Evolutionary conservation across 2,329 filamentous ascomycete species (phyloP).

Genomic region (Calonectria montana): DNA sequence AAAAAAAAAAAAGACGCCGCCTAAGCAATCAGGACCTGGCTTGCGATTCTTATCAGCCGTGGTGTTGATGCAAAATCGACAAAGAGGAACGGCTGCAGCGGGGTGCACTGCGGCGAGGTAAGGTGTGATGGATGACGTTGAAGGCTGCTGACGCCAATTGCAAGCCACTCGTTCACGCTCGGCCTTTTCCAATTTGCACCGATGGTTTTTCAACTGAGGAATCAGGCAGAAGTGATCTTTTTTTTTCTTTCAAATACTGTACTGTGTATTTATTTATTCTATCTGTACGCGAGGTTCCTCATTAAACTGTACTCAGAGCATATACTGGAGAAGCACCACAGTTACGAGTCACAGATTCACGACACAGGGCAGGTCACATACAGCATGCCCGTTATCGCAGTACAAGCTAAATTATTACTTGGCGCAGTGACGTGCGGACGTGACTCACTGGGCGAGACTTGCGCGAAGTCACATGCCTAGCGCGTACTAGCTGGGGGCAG

Average conservation of each 20-base stretch:
- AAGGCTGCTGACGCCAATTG: constrained; percentile 18
- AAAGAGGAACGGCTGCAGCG: background rate
- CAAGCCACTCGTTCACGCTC: constrained; percentile 2
- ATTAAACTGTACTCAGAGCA: background rate
- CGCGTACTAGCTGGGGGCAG: background rate
- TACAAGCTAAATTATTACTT: background rate
- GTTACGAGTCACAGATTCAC: constrained; percentile 10
- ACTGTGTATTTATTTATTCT: background rate
- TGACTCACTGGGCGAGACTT: constrained; percentile 26
- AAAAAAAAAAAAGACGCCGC: background rate
- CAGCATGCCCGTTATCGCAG: constrained; percentile 11
- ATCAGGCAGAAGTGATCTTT: constrained; percentile 4
- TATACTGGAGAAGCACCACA: background rate
- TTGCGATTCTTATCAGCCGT: background rate
- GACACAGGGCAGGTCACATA: background rate
- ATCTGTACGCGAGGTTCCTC: background rate
- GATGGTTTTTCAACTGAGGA: background rate
- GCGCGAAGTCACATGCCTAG: constrained; percentile 28
- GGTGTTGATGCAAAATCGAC: background rate
- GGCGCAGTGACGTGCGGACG: constrained; percentile 9
- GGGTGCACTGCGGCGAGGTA: background rate
- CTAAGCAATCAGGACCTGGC: background rate
- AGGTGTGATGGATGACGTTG: constrained; percentile 20
- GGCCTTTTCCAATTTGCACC: background rate
- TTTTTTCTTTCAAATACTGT: background rate